phyloP scores from a whole-genome alignment of 768 basidiomycete genomes.

The Punctularia strigosozonata region DNA sequence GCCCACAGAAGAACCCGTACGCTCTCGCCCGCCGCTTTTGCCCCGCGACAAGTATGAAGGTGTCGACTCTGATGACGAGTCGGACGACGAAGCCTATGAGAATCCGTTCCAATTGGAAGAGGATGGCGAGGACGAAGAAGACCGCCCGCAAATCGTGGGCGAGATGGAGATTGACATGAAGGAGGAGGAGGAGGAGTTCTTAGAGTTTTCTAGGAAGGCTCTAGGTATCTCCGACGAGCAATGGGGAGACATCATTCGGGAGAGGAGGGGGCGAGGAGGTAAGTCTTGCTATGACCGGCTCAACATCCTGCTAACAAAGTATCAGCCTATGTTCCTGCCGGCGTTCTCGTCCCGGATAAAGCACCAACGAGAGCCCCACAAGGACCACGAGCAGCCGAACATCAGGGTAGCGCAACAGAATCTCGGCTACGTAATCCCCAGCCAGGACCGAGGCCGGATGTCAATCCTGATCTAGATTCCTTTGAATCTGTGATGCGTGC shows the following conservation, averaged over 20 bases:
- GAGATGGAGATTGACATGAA: constrained; percentile 86
- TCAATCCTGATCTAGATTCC: constrained; percentile 70
- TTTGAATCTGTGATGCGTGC: constrained; percentile 96
- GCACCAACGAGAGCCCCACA: too few relatives aligned
- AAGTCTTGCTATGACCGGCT: too few relatives aligned
- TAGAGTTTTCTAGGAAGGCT: constrained; percentile 88
- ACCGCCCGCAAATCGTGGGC: constrained; percentile 71
- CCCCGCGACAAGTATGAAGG: constrained; percentile 83
- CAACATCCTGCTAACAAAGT: too few relatives aligned
- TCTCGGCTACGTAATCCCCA: too few relatives aligned
- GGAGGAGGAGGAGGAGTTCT: constrained; percentile 88
- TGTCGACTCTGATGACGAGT: constrained; percentile 85
- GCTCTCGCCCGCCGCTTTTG: constrained; percentile 76
- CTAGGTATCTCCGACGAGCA: constrained; percentile 83
- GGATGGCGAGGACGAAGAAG: constrained; percentile 62
- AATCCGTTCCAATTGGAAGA: too few relatives aligned
- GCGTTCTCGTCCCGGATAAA: constrained; percentile 7
- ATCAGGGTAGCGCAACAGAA: too few relatives aligned
- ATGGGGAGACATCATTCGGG: constrained; percentile 78
- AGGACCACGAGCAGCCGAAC: too few relatives aligned
- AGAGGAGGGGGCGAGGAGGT: constrained; percentile 78
- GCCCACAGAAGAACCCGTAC: constrained; percentile 32
- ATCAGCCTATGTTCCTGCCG: constrained; percentile 15
- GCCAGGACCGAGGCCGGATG: constrained; percentile 28
- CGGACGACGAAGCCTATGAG: constrained; percentile 55